Evolutionary conservation across 192 early-diverging fungal genomes (phyloP).

Genomic region (Borealophlyctis nickersoniae): DNA sequence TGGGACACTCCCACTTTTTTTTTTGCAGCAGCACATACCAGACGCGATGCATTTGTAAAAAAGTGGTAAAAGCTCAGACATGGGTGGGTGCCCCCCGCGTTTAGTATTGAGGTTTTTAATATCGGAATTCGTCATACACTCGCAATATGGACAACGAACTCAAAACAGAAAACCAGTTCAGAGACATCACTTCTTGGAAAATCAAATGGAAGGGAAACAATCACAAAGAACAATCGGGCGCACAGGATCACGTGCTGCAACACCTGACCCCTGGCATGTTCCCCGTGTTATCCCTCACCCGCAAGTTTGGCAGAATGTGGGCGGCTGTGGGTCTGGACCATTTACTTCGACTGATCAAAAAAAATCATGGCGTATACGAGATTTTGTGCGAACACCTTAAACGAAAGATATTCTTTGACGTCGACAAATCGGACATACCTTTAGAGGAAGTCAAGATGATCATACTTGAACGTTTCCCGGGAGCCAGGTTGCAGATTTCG

Average conservation of each 20-base stretch:
- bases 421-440: background rate
- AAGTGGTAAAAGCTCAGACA: no score
- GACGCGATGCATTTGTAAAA: no score
- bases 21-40: no score
- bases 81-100: no score
- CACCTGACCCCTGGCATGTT: background rate
- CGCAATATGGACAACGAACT: no score
- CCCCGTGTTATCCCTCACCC: constrained; percentile 12
- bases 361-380: constrained; percentile 11
- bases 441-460: constrained; percentile 5
- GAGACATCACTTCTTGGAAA: background rate
- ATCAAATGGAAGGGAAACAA: background rate
- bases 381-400: background rate
- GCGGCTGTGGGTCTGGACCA: background rate
- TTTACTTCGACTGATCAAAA: background rate
- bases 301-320: constrained; percentile 8
- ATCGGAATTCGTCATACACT: no score
- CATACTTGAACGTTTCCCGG: constrained; percentile 11
- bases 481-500: constrained; percentile 14
- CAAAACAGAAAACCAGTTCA: background rate
- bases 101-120: no score
- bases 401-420: constrained; percentile 22
- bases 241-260: background rate
- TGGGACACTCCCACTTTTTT: no score
- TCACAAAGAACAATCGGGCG: background rate